These are phyloP conservation scores for Penicillium sp. DNA, from an alignment of 2,329 filamentous ascomycete genomes.

Conservation along the genomic window DNA sequence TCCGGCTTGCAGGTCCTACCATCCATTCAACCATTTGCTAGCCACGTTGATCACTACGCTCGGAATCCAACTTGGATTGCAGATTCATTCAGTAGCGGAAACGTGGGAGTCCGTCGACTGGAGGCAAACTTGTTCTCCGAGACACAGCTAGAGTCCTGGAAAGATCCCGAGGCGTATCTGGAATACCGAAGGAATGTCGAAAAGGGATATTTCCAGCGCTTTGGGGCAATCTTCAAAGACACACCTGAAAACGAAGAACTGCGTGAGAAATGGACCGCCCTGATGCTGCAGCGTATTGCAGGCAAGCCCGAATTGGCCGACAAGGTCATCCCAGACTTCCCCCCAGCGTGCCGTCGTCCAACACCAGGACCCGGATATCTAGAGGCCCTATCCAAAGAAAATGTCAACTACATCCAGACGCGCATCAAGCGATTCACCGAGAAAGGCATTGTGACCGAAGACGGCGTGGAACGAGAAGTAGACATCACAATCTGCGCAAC, in stretches of 20 bases:
- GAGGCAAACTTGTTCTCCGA: constrained; percentile 56
- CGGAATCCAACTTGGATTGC: constrained; percentile 68
- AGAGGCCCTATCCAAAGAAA: constrained; percentile 61
- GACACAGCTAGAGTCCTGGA: constrained; percentile 58
- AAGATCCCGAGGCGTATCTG: constrained; percentile 62
- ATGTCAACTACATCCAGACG: constrained; percentile 61
- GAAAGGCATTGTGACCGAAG: constrained; percentile 60
- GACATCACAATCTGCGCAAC: constrained; percentile 69
- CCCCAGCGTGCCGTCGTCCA: constrained; percentile 63
- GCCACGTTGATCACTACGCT: constrained; percentile 63
- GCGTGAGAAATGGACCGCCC: constrained; percentile 49
- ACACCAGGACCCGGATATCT: constrained; percentile 68
- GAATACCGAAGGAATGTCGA: constrained; percentile 59
- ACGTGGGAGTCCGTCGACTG: constrained; percentile 52
- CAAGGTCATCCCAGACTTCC: constrained; percentile 61
- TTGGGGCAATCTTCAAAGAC: constrained; percentile 55
- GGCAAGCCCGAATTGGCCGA: constrained; percentile 58
- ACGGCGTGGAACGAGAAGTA: constrained; percentile 58
- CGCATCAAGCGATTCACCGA: constrained; percentile 60
- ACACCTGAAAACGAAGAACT: constrained; percentile 52
- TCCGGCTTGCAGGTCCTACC: constrained; percentile 57
- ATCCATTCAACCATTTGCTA: constrained; percentile 40
- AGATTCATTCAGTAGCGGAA: constrained; percentile 56
- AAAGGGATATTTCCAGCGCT: constrained; percentile 62
- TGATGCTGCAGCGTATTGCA: constrained; percentile 56